phyloP scores from a whole-genome alignment of 2,329 filamentous ascomycete species.

The Beauveria medogensis region DNA sequence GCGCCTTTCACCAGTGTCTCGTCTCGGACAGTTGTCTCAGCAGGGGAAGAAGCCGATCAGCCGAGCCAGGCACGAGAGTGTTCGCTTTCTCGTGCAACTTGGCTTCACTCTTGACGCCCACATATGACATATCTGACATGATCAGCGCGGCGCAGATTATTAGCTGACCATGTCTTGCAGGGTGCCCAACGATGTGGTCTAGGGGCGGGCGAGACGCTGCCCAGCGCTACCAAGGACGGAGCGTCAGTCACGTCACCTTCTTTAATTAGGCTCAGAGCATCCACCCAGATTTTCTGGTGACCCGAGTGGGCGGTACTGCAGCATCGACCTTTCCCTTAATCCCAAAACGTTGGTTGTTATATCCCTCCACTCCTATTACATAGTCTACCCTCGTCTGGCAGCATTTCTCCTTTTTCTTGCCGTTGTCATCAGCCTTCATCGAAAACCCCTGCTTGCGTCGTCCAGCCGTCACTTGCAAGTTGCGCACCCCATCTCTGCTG shows the following conservation, averaged over 20 bases:
- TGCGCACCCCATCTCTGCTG: background rate
- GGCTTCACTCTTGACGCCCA: background rate
- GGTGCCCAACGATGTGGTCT: background rate
- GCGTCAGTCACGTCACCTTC: background rate
- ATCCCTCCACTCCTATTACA: slow-evolving; percentile 3
- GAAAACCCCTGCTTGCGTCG: background rate
- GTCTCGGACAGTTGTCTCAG: background rate
- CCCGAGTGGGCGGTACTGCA: slow-evolving; percentile 2
- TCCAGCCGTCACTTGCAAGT: background rate
- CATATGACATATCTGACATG: slow-evolving; percentile 1
- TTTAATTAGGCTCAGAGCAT: background rate
- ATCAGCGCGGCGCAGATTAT: background rate
- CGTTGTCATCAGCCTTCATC: background rate
- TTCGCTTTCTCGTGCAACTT: background rate
- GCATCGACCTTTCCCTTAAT: background rate
- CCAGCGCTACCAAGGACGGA: background rate
- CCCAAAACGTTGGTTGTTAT: background rate
- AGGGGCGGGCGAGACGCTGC: background rate
- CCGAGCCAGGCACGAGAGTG: background rate
- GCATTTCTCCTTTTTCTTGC: background rate
- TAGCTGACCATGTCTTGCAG: background rate
- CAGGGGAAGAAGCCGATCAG: background rate
- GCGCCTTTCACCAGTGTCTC: background rate
- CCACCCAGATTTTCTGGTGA: slow-evolving; percentile 4
- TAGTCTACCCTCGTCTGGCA: background rate